Evolutionary conservation across 73 alveolate genomes (phyloP).

Genomic region (Stentor coeruleus): DNA sequence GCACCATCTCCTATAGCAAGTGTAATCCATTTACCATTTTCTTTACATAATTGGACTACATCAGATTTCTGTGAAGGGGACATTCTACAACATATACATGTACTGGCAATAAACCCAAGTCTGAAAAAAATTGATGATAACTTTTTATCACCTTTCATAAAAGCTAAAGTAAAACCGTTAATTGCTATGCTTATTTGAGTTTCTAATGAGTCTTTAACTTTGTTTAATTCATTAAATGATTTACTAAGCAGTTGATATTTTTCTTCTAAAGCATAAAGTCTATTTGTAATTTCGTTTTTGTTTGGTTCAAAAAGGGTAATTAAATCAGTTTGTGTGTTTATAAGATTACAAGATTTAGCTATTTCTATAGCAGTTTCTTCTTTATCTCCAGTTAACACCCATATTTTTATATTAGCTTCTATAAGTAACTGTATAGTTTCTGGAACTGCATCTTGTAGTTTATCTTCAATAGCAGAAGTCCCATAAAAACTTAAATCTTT

Average conservation of each 20-base stretch:
- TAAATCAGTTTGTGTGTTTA: too few species aligned
- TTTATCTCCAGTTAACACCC: constrained; percentile 89
- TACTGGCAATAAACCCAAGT: constrained; percentile 36
- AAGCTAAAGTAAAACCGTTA: constrained; percentile 67
- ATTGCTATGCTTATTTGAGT: too few species aligned
- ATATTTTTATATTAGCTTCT: constrained; percentile 46
- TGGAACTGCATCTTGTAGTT: constrained; percentile 61
- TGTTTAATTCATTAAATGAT: too few species aligned
- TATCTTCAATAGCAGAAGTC: constrained; percentile 76
- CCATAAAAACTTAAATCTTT: constrained; percentile 50
- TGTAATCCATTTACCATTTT: constrained; percentile 47
- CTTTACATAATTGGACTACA: constrained; percentile 73
- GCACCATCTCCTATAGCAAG: constrained; percentile 83
- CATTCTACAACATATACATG: constrained; percentile 83
- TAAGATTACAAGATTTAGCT: constrained; percentile 75
- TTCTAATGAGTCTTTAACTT: too few species aligned
- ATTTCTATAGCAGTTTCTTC: constrained; percentile 90
- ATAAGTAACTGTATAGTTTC: constrained; percentile 41
- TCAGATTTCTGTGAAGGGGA: constrained; percentile 91
- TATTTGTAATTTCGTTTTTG: too few species aligned
- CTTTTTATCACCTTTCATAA: constrained; percentile 22
- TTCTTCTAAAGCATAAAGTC: too few species aligned
- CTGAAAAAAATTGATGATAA: not conserved
- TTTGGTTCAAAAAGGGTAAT: too few species aligned
- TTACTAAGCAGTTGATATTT: too few species aligned